Percentiles rank a stretch among this genome's conserved stretches.
Evolutionary conservation across 352 stramenopile genomes (phyloP).

Genomic region (Phytophthora pistaciae): DNA sequence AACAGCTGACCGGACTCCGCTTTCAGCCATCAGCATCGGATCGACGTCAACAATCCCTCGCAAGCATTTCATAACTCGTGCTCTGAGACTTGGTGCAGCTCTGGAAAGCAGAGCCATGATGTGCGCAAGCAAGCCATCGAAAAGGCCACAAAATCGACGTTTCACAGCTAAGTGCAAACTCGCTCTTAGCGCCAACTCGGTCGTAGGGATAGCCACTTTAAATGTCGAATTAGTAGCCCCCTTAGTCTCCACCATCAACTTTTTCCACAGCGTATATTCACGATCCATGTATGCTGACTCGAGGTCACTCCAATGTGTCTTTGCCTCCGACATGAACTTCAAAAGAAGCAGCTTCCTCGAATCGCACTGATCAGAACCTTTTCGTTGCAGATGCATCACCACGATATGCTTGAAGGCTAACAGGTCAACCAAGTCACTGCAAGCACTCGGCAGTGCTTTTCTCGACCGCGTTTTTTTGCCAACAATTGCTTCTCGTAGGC

Average conservation of each 20-base stretch:
- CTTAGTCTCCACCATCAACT: slow-evolving; percentile 48
- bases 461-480: slow-evolving; percentile 16
- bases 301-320: slow-evolving; percentile 7
- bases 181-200: slow-evolving; percentile 51
- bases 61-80: slow-evolving; percentile 82
- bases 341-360: slow-evolving; percentile 63
- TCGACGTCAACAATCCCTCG: slow-evolving; percentile 85
- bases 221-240: slow-evolving; percentile 47
- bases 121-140: slow-evolving; percentile 75
- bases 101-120: slow-evolving; percentile 83
- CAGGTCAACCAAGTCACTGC: slow-evolving; percentile 8
- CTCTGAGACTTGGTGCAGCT: slow-evolving; percentile 70
- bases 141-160: slow-evolving; percentile 73
- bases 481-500: slow-evolving; percentile 32
- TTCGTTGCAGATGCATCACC: slow-evolving; percentile 56
- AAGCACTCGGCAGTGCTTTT: not conserved
- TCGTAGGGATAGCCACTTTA: slow-evolving; percentile 54
- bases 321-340: slow-evolving; percentile 57
- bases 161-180: slow-evolving; percentile 58
- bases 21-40: slow-evolving; percentile 84
- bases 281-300: slow-evolving; percentile 15
- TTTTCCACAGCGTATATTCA: slow-evolving; percentile 58
- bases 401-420: slow-evolving; percentile 76
- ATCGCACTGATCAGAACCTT: slow-evolving; percentile 51
- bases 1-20: slow-evolving; percentile 63